Percentiles rank a stretch among this genome's conserved stretches.
These are phyloP conservation scores for Elymus sibiricus DNA, from an alignment of 176 grass and related monocot genomes.

Conservation along the genomic window DNA sequence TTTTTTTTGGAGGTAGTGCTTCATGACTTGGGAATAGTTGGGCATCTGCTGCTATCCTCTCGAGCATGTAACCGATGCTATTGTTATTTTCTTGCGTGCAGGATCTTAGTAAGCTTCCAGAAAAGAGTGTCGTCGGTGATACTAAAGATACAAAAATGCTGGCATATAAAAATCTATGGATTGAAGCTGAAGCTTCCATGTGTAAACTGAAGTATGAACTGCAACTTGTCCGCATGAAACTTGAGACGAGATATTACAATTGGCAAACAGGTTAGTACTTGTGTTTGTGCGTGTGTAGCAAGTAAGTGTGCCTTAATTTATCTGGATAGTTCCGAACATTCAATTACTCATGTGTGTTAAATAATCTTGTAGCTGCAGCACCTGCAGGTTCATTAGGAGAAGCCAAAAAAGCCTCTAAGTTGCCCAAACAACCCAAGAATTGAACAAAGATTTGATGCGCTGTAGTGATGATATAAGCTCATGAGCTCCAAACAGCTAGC, in stretches of 20 bases:
- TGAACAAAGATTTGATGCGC: not conserved
- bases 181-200: constrained; percentile 54
- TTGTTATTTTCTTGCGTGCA: constrained; percentile 22
- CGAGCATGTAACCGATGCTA: not conserved
- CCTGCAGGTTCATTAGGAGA: not conserved
- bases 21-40: not conserved
- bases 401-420: not conserved
- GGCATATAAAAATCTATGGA: constrained; percentile 61
- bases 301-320: not conserved
- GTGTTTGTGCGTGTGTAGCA: not conserved
- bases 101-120: constrained; percentile 40
- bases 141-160: constrained; percentile 27
- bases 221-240: constrained; percentile 30
- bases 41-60: not conserved
- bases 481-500: not conserved
- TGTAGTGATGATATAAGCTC: not conserved
- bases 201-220: constrained; percentile 68
- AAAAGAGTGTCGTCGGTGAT: constrained; percentile 10
- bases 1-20: constrained; percentile 31
- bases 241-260: not conserved
- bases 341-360: not conserved
- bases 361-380: not conserved
- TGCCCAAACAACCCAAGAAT: not conserved
- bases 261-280: constrained; percentile 15
- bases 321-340: not conserved